Evolutionary conservation across 305 asterid genomes (phyloP).

Genomic region (Rubia peregrina): DNA sequence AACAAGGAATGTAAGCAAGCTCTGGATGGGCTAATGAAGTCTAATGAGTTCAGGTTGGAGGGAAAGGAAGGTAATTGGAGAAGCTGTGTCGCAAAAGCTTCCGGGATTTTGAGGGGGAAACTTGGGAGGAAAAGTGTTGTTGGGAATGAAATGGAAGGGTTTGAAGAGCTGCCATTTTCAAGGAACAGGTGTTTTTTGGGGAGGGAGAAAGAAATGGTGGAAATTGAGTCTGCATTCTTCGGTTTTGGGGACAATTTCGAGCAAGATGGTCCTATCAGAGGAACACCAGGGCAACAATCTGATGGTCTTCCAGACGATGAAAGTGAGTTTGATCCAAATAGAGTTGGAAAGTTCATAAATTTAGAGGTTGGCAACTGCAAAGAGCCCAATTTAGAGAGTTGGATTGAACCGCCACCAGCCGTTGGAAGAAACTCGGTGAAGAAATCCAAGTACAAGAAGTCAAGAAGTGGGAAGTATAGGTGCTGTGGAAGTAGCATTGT

Average conservation of each 20-base stretch:
- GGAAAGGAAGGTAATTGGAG: constrained; percentile 73
- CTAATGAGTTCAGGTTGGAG: constrained; percentile 52
- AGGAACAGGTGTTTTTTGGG: constrained; percentile 63
- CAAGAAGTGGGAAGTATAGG: constrained; percentile 52
- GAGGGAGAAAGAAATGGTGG: constrained; percentile 61
- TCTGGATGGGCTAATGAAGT: constrained; percentile 56
- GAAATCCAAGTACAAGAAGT: constrained; percentile 47
- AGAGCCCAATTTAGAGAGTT: constrained; percentile 63
- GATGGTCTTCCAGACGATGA: constrained; percentile 66
- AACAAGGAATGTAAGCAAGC: constrained; percentile 66
- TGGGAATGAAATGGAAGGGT: constrained; percentile 41
- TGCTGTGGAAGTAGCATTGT: constrained; percentile 45
- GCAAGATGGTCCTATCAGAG: constrained; percentile 37
- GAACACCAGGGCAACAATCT: constrained; percentile 39
- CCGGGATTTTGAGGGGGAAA: constrained; percentile 47
- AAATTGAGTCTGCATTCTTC: constrained; percentile 59
- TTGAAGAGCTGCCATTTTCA: constrained; percentile 63
- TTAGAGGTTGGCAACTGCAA: constrained; percentile 61
- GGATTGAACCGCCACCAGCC: constrained; percentile 55
- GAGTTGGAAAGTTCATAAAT: constrained; percentile 39
- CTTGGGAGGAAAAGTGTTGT: constrained; percentile 74
- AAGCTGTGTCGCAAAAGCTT: constrained; percentile 54
- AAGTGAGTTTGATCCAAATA: constrained; percentile 34
- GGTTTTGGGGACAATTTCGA: constrained; percentile 54
- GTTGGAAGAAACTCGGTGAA: constrained; percentile 45